A percentile compares a stretch with the other conserved stretches of the same genome.
Conservation (phyloP, 192 early-diverging fungal genomes). For the Chytriomyces confervae region DNA sequence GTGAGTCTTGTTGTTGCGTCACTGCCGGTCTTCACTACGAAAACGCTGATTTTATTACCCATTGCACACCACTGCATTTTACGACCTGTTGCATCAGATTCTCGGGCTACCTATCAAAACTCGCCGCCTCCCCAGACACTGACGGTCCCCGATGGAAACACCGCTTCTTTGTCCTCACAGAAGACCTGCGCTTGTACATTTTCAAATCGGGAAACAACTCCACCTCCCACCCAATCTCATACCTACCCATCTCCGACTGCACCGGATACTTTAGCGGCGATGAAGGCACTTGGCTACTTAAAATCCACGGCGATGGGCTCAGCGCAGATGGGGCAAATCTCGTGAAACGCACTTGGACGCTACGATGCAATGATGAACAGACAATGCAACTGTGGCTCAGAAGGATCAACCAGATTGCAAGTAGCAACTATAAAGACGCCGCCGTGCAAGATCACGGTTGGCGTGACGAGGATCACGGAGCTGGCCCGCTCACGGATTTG, state of each 20-base stretch:
- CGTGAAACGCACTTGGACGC: slow-evolving; percentile 21
- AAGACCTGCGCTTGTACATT: slow-evolving; percentile 9
- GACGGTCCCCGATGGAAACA: slow-evolving; percentile 9
- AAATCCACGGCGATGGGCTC: slow-evolving; percentile 8
- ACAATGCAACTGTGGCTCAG: slow-evolving; percentile 3
- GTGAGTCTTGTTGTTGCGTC: background rate
- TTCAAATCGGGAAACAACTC: slow-evolving; percentile 12
- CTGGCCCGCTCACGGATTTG: background rate
- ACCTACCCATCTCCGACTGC: slow-evolving; percentile 4
- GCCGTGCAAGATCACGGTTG: background rate
- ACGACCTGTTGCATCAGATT: background rate
- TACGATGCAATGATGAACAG: slow-evolving; percentile 10
- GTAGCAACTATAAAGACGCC: too few relatives aligned
- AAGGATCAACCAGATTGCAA: background rate
- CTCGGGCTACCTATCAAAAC: slow-evolving; percentile 13
- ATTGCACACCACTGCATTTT: background rate
- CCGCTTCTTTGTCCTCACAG: slow-evolving; percentile 1
- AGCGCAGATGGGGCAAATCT: background rate
- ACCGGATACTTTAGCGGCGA: background rate
- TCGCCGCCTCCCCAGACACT: slow-evolving; percentile 9
- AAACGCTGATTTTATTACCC: background rate
- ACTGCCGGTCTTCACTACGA: too few relatives aligned
- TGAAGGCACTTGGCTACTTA: slow-evolving; percentile 12
- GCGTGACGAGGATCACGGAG: background rate
- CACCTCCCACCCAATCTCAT: slow-evolving; percentile 8